Evolutionary conservation across 768 basidiomycete species (phyloP), one percentile per base, ranked within the genome.

Genomic region (Hortiboletus flavorubellus): DNA sequence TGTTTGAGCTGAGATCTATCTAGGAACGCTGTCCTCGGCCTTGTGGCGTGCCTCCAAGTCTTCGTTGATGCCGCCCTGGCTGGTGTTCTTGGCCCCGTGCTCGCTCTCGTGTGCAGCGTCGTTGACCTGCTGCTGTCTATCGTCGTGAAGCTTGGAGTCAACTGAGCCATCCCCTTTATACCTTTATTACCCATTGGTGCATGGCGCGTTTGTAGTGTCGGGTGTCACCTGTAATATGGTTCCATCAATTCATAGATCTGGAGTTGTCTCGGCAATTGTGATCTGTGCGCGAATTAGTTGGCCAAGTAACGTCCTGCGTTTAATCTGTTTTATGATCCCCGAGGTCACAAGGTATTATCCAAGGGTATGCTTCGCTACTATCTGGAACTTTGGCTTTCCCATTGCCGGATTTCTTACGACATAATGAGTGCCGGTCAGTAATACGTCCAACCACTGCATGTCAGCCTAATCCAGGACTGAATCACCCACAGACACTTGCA

Each of bases 1-100:
- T 9, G 14, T 41, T 18, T 18, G 3, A 5, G 12, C 53, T 54
- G n/a, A 54, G 14, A 12, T 35, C 26, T 1, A 0, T 21, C 4
- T 14, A 65, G 63, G 14, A 8, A 51, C 15, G 51, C 43, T 0
- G 8, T 60, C 23, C n/a, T 14, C 7, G 8, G 9, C 2, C 64
- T 65, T 5, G 46, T 65, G 4, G 60, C n/a, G 1, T 55, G 51
- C 56, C 50, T 65, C 10, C 8, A 63, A 0, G 8, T 52, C n/a
- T 65, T 50, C 15, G 39, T 54, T 3, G 37, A 38, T 7, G 47
- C 29, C 15, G 37, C 53, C 4, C 11, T 63, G 9, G 8, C 37
- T 42, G 58, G 42, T 5, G 35, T 47, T 6, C 57, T 64, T 18
- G 55, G 53, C 4, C 51, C 59, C 14, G 53, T 65, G 10, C 21